These are phyloP conservation scores for Tolypocladium endophyticum DNA, from an alignment of 2,329 filamentous ascomycete species.

Conservation along the genomic window DNA sequence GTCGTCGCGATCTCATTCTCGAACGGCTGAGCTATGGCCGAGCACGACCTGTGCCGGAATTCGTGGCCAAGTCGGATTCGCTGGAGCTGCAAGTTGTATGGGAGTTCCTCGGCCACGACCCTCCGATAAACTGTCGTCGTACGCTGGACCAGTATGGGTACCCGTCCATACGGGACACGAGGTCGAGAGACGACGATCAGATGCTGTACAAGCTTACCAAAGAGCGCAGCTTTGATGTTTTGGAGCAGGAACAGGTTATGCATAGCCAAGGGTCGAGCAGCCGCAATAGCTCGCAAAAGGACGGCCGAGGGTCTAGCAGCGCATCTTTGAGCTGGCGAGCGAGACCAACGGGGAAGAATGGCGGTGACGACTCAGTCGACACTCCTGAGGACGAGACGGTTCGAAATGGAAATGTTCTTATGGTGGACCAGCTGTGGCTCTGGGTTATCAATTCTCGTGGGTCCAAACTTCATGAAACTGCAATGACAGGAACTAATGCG, in stretches of 20 bases:
- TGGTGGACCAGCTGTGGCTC: conserved; percentile 58
- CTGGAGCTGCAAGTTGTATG: conserved; percentile 51
- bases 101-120: conserved; percentile 51
- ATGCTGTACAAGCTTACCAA: conserved; percentile 59
- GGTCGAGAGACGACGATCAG: conserved; percentile 53
- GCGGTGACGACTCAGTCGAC: conserved; percentile 7
- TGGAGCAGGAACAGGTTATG: conserved; percentile 12
- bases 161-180: conserved; percentile 48
- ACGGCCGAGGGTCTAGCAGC: conserved; percentile 12
- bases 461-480: conserved; percentile 9
- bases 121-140: conserved; percentile 49
- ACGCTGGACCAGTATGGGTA: conserved; percentile 56
- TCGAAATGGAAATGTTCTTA: conserved; percentile 47
- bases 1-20: conserved; percentile 43
- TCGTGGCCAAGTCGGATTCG: conserved; percentile 42
- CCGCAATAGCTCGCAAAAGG: conserved; percentile 14
- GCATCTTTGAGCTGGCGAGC: conserved; percentile 14
- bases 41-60: conserved; percentile 42
- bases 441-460: conserved; percentile 45
- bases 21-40: conserved; percentile 42
- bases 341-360: conserved; percentile 8
- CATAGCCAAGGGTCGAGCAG: conserved; percentile 19
- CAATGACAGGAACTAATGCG: conserved; percentile 2
- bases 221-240: conserved; percentile 19
- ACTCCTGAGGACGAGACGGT: conserved; percentile 25